phyloP scores from a whole-genome alignment of 1,139 yeast genomes.

The Yueomyces sp. region DNA sequence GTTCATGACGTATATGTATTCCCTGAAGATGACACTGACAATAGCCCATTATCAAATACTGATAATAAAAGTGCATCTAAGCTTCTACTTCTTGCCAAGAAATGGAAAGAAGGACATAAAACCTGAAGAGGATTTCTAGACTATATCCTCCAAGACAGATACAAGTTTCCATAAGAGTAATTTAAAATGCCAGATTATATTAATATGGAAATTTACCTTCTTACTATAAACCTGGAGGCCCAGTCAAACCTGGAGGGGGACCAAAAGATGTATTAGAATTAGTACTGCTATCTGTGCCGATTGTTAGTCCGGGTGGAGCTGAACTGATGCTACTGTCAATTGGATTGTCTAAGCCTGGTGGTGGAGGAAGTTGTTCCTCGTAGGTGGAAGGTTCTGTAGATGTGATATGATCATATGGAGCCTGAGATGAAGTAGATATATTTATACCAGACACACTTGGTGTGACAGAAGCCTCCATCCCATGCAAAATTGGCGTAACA shows the following conservation, averaged over 20 bases:
- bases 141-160: too few species aligned
- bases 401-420: not conserved
- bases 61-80: conserved; percentile 27
- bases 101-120: conserved; percentile 32
- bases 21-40: conserved; percentile 40
- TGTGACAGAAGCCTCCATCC: too few species aligned
- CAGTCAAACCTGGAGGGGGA: conserved; percentile 5
- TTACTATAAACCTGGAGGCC: conserved; percentile 20
- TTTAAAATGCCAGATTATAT: too few species aligned
- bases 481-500: too few species aligned
- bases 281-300: not conserved
- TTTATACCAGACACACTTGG: too few species aligned
- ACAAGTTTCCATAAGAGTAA: too few species aligned
- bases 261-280: not conserved
- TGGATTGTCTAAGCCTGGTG: not conserved
- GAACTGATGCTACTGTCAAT: not conserved
- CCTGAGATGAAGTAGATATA: not conserved
- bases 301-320: too few species aligned
- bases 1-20: conserved; percentile 56
- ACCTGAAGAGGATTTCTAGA: too few species aligned
- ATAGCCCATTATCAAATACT: conserved; percentile 7
- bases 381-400: not conserved
- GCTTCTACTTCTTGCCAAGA: conserved; percentile 51
- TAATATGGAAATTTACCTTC: not conserved
- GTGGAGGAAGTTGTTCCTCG: not conserved